Evolutionary conservation across 1,284 basidiomycete genomes (phyloP), one percentile per base, ranked within the genome.

Genomic region (Ganoderma multipileum): DNA sequence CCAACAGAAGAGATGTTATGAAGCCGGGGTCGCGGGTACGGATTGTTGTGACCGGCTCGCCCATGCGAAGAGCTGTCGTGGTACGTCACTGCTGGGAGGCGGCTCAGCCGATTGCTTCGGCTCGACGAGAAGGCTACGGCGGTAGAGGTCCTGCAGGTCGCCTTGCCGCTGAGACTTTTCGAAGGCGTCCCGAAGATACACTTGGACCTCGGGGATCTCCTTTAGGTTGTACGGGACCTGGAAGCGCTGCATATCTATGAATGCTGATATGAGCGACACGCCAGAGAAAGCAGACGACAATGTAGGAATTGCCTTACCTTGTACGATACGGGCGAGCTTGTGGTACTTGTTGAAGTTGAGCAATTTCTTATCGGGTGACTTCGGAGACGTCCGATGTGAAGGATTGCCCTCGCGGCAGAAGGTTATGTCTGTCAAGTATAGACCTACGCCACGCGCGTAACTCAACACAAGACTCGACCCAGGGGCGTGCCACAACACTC

Each of bases 341-440:
- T 94, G 91, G 75, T 93, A 98, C 82, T 95, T 97, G 83, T 97
- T 97, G 79, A 98, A 97, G 81, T 99, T 99, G 79, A 99, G 87
- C 61, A 99, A 82, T 77, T 92, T 93, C 79, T 95, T 91, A 62
- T 89, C 87, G 2, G 92, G 85, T 65, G 91, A 90, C 68, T 88
- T 79, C 1, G 93, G 94, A 14, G 95, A 94, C n/a, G 91, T 86
- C 71, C 97, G 87, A 74, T 91, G 87, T 9, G 93, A 92, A 9
- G 95, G 92, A 79, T 99, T 99, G 47, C 97, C 97, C 77, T 98
- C 97, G 64, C 94, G 90, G 75, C 95, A 97, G 81, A 99, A 99
- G 1, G 96, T 99, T 70, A 98, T 87, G 80, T 97, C 95, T 4
- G 95, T 96, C 70, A 96, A 83, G 79, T 95, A 95, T 28, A 96